Evolutionary conservation across 2,329 filamentous ascomycete genomes (phyloP).

Genomic region (Aspergillus sp.): DNA sequence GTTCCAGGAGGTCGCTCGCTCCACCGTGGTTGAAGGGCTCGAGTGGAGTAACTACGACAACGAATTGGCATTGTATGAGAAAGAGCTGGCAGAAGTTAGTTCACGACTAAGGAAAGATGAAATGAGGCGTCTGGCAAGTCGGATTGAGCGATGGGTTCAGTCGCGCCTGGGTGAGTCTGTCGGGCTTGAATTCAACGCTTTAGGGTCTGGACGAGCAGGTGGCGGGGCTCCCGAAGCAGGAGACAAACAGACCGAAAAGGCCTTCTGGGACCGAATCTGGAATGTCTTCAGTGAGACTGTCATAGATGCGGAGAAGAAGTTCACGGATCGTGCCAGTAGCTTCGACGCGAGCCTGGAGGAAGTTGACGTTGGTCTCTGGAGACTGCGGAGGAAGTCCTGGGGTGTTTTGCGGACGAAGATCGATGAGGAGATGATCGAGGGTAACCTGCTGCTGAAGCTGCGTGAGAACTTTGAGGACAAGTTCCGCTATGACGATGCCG

Average conservation of each 20-base stretch:
- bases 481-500: conserved; percentile 93
- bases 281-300: conserved; percentile 74
- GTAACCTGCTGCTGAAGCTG: conserved; percentile 89
- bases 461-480: conserved; percentile 99
- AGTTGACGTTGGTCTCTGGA: conserved; percentile 87
- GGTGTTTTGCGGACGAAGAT: conserved; percentile 81
- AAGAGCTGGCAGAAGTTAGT: conserved; percentile 86
- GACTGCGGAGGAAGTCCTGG: conserved; percentile 90
- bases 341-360: conserved; percentile 90
- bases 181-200: conserved; percentile 90
- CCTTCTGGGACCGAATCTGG: conserved; percentile 96
- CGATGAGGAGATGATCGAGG: conserved; percentile 96
- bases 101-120: conserved; percentile 82
- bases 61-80: conserved; percentile 72
- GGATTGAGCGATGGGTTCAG: conserved; percentile 90
- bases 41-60: conserved; percentile 82
- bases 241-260: conserved; percentile 70
- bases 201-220: conserved; percentile 80
- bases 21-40: conserved; percentile 69
- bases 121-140: conserved; percentile 83
- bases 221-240: conserved; percentile 71
- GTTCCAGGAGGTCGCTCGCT: conserved; percentile 70
- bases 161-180: conserved; percentile 80
- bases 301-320: conserved; percentile 74
- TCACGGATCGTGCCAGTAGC: conserved; percentile 81